Percentiles rank a stretch among this genome's conserved stretches.
Conservation (phyloP, 2,329 filamentous ascomycete species). For the Ambrosiella xylebori region DNA sequence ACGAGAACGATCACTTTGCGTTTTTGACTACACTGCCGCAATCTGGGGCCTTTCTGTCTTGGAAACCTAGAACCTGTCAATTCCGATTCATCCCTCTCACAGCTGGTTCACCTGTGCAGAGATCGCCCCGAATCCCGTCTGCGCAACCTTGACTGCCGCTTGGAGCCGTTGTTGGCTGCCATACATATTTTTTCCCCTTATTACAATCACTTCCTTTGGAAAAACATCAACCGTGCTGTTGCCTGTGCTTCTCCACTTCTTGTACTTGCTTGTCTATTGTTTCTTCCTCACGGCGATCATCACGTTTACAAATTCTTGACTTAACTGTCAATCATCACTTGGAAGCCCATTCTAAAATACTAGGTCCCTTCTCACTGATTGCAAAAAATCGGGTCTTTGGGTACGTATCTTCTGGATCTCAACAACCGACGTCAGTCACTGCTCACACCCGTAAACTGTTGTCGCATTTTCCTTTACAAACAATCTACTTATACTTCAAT, state of each 20-base stretch:
- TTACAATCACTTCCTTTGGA: conserved; percentile 1
- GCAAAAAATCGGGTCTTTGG: too few relatives aligned
- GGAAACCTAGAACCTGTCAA: neutral
- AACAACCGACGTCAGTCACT: too few relatives aligned
- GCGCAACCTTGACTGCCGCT: neutral
- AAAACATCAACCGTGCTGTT: neutral
- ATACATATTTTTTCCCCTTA: conserved; percentile 1
- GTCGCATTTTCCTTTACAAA: neutral
- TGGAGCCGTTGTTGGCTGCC: neutral
- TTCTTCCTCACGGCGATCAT: neutral
- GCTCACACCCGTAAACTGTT: too few relatives aligned
- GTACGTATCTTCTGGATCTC: too few relatives aligned
- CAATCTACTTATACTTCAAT: neutral
- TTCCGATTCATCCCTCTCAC: neutral
- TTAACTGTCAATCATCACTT: too few relatives aligned
- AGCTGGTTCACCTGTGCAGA: neutral
- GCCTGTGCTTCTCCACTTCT: neutral
- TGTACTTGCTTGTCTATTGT: neutral
- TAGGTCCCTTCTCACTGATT: too few relatives aligned
- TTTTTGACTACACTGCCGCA: neutral
- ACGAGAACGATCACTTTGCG: neutral
- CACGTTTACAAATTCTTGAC: too few relatives aligned
- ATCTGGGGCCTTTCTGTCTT: neutral
- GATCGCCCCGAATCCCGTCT: neutral
- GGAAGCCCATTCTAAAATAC: too few relatives aligned